Evolutionary conservation across 2,329 filamentous ascomycete species (phyloP), one percentile per base, ranked within the genome.

Genomic region (Harringtonia lauricola): DNA sequence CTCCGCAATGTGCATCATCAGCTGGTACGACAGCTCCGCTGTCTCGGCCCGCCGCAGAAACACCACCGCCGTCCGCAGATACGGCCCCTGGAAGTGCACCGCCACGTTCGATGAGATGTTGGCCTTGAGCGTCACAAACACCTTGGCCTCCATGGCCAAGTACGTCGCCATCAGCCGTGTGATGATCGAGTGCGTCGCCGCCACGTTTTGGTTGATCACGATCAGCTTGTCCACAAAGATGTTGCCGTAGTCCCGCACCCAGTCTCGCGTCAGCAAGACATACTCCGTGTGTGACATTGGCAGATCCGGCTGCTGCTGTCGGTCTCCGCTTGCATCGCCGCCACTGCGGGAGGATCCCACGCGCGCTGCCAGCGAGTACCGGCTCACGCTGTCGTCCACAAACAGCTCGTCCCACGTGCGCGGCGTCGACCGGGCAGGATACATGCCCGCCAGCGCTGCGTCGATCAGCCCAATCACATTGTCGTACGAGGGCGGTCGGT

Each of bases 141-240:
- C 64, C 36, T 66, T 63, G 0, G 61, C 39, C 36, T 78, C 74
- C 58, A 79, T 68, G 8, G 63, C 52, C 1, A 64, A 58, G 44
- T 72, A 70, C 18, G 72, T 62, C n/a, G 64, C 59, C 35, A 84
- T 60, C 30, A 87, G 65, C 4, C 68, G 64, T 31, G 60, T 60
- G 39, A 88, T 57, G 42, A 88, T 81, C 13, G 61, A 63, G 40
- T 72, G 65, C 2, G 73, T 76, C 3, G 66, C 64, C 2, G 55
- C 49, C 0, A 61, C 58, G 43, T 77, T 79, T 54, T 81, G 74
- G 49, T 81, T 71, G 39, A 83, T 67, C 18, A 66, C 64, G 24
- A 88, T 65, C 22, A 88, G 65, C 56, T 83, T 86, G 54, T 79
- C 76, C 21, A 82, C 57, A 42, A 83, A 76, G n/a, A 78, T 62